Evolutionary conservation across 2,329 filamentous ascomycete species (phyloP).

Genomic region (Nothophaeocryptopus gaeumannii): DNA sequence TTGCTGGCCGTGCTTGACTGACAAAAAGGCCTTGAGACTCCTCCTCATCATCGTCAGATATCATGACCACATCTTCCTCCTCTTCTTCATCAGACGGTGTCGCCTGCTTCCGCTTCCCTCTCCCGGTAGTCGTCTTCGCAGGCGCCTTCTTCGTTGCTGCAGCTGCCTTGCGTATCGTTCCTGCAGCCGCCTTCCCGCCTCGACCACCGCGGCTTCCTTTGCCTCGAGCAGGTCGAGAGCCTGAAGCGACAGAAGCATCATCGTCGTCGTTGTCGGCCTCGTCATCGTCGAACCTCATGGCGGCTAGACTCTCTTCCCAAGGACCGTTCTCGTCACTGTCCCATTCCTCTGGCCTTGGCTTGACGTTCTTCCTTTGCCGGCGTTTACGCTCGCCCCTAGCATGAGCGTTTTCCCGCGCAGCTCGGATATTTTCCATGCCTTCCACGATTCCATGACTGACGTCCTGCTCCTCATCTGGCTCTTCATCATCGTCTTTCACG

Average conservation of each 20-base stretch:
- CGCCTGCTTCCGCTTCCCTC: constrained; percentile 42
- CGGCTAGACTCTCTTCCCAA: constrained; percentile 78
- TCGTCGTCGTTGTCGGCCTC: constrained; percentile 44
- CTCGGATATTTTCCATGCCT: constrained; percentile 55
- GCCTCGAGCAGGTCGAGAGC: constrained; percentile 36
- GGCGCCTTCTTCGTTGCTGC: constrained; percentile 38
- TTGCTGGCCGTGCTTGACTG: constrained; percentile 21
- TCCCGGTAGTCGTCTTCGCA: constrained; percentile 37
- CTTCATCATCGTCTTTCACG: constrained; percentile 70
- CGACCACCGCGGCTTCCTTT: constrained; percentile 47
- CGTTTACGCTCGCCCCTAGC: constrained; percentile 60
- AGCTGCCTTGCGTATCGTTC: constrained; percentile 40
- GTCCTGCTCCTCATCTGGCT: constrained; percentile 53
- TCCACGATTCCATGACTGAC: constrained; percentile 62
- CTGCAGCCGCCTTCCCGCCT: constrained; percentile 40
- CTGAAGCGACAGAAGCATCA: constrained; percentile 25
- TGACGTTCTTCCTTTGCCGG: constrained; percentile 48
- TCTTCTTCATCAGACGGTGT: constrained; percentile 45
- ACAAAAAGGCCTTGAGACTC: constrained; percentile 48
- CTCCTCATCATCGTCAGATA: constrained; percentile 46
- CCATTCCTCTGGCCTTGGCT: constrained; percentile 74
- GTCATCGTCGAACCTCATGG: constrained; percentile 50
- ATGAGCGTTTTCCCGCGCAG: constrained; percentile 66
- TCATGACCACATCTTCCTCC: constrained; percentile 41
- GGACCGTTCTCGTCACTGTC: constrained; percentile 84